Evolutionary conservation across 2,329 filamentous ascomycete genomes (phyloP).

Genomic region (Epichloe elymi): DNA sequence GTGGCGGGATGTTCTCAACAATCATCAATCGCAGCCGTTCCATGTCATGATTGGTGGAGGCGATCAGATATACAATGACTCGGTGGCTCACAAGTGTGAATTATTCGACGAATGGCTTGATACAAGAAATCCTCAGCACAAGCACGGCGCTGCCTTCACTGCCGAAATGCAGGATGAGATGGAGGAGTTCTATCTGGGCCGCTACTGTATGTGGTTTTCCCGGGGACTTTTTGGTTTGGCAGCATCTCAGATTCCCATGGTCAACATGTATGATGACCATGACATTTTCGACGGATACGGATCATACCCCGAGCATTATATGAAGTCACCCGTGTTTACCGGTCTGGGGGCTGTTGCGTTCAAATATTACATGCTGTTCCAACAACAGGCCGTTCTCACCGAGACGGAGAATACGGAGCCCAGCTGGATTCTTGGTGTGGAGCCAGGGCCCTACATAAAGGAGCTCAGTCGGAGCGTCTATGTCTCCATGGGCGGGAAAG

Average conservation of each 20-base stretch:
- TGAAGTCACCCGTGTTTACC: slow-evolving; percentile 79
- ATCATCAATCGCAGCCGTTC: slow-evolving; percentile 80
- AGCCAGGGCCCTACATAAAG: slow-evolving; percentile 79
- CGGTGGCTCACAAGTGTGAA: slow-evolving; percentile 58
- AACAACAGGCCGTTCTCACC: slow-evolving; percentile 75
- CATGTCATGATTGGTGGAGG: slow-evolving; percentile 98
- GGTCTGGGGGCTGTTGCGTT: slow-evolving; percentile 85
- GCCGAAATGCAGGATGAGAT: slow-evolving; percentile 76
- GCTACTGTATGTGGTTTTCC: slow-evolving; percentile 92
- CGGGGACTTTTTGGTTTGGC: slow-evolving; percentile 95
- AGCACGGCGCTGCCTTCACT: slow-evolving; percentile 67
- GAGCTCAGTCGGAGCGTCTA: slow-evolving; percentile 78
- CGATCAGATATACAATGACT: slow-evolving; percentile 94
- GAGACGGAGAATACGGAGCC: slow-evolving; percentile 78
- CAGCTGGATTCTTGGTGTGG: slow-evolving; percentile 74
- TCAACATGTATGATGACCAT: slow-evolving; percentile 97
- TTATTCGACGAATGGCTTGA: slow-evolving; percentile 76
- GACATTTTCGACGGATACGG: slow-evolving; percentile 87
- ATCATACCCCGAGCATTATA: slow-evolving; percentile 84
- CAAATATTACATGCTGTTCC: slow-evolving; percentile 98
- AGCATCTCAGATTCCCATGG: slow-evolving; percentile 89
- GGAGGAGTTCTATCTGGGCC: slow-evolving; percentile 75
- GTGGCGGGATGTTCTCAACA: slow-evolving; percentile 93
- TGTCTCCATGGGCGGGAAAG: slow-evolving; percentile 64
- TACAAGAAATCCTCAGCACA: slow-evolving; percentile 66